A percentile compares a stretch with the other conserved stretches of the same genome.
Conservation (phyloP, 2,329 filamentous ascomycete genomes). For the Pyricularia grisea region DNA sequence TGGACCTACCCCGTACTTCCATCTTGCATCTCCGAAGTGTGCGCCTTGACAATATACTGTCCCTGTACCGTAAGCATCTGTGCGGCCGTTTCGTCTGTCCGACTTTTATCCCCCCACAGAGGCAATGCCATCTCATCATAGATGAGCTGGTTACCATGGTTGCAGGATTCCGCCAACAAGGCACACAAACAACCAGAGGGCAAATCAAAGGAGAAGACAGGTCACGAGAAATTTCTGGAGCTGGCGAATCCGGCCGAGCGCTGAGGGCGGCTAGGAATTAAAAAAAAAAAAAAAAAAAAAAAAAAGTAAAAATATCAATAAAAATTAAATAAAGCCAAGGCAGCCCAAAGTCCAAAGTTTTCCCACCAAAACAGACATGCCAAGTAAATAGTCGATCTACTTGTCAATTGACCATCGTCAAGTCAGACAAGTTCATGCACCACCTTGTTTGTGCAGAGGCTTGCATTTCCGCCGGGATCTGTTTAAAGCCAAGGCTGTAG, state of each 20-base stretch:
- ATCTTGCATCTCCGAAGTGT: too few relatives aligned
- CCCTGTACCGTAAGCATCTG: not conserved
- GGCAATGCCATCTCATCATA: not conserved
- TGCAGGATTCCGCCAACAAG: not conserved
- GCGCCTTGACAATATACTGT: not conserved
- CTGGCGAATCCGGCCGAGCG: not conserved
- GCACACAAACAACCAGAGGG: too few relatives aligned
- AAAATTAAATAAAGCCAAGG: too few relatives aligned
- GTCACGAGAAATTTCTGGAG: not conserved
- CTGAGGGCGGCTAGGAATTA: not conserved
- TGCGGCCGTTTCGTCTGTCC: not conserved
- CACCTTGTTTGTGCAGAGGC: not conserved
- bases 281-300: too few relatives aligned
- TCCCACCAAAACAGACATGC: not conserved
- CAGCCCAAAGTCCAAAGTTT: not conserved
- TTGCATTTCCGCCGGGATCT: not conserved
- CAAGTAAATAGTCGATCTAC: not conserved
- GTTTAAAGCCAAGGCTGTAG: not conserved
- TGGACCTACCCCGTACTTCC: not conserved
- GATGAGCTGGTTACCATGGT: not conserved
- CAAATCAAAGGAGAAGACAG: not conserved
- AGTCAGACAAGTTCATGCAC: not conserved
- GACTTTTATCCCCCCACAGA: not conserved
- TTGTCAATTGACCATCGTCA: not conserved
- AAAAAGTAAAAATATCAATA: too few relatives aligned